Base-by-base conservation (phyloP, 768 basidiomycete genomes). In the Russula brevipes region DNA sequence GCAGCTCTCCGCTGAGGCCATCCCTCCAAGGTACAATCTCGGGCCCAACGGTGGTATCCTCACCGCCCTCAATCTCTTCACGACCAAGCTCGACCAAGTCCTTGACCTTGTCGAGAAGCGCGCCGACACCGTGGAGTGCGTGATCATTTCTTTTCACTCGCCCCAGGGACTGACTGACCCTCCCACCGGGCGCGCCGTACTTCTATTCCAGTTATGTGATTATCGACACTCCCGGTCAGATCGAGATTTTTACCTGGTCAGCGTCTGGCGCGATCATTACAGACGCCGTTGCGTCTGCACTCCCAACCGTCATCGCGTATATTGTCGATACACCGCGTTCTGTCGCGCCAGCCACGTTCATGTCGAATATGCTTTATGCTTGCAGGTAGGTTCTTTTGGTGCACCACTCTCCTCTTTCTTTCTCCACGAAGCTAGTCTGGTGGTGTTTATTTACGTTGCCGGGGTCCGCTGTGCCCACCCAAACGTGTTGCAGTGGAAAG, bases 181-280 rank as follows among this genome's bases (percentile, higher is more conserved):
- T 49, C 24, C 24, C 39, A 47, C 49, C 1, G 12, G 5, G 24
- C 24, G 24, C n/a, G 14, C 47, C 19, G 38, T 38, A 55, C 24
- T 24, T 46, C 17, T 38, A 41, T 24, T 12, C 38, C 70, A 98
- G 96, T 70, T 89, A 98, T 77, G 84, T 99, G 63, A 87, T 99
- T 51, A 79, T 99, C 52, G 97, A 99, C 70, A 99, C 97, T 0
- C 97, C 97, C 6, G 97, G 97, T 4, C 97, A 99, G 76, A 99
- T 99, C 70, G 97, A 99, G 76, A 99, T 98, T 68, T 99, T 99
- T 73, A 99, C 97, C 54, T 99, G 97, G 97, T 98, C 95, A 0
- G 97, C 97, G 2, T 98, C 95, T 51, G 97, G 97, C 5, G 88
- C 96, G 11, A 99, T 99, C 71, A 98, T 99, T 69, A 99, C 97